phyloP scores from a whole-genome alignment of 1,284 basidiomycete genomes.

The Ustilago trichophora region DNA sequence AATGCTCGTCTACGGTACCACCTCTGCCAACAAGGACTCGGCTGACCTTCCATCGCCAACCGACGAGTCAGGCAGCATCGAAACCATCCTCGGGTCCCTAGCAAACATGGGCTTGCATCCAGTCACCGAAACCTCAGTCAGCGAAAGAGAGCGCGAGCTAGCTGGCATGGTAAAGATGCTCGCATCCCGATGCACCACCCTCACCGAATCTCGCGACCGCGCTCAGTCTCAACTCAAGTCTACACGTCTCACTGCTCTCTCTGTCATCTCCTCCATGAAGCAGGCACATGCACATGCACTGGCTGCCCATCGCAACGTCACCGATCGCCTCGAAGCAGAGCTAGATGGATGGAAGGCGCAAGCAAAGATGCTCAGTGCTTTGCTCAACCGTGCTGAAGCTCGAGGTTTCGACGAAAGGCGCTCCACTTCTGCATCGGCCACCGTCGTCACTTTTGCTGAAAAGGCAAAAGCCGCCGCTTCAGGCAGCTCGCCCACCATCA shows the following conservation, averaged over 20 bases:
- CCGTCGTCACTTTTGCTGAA: conserved; percentile 31
- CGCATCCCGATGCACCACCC: conserved; percentile 31
- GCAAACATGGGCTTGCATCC: conserved; percentile 49
- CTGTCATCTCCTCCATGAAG: conserved; percentile 57
- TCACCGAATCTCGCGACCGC: conserved; percentile 32
- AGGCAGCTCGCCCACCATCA: conserved; percentile 16
- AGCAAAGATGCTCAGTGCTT: conserved; percentile 61
- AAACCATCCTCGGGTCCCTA: conserved; percentile 39
- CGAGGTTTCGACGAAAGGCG: conserved; percentile 43
- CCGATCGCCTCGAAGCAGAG: conserved; percentile 60
- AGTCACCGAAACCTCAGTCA: conserved; percentile 16
- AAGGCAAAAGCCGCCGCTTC: conserved; percentile 27
- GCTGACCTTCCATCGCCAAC: conserved; percentile 9
- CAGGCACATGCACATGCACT: conserved; percentile 58
- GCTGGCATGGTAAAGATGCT: conserved; percentile 51
- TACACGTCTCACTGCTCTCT: conserved; percentile 61
- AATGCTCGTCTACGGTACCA: conserved; percentile 51
- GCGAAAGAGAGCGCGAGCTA: conserved; percentile 43
- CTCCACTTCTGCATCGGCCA: conserved; percentile 11
- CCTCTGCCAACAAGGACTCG: conserved; percentile 11
- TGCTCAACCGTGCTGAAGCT: conserved; percentile 55
- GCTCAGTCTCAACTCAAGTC: conserved; percentile 46
- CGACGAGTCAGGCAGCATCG: conserved; percentile 27
- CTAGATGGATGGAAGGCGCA: conserved; percentile 60
- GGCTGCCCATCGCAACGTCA: conserved; percentile 48